phyloP scores from a whole-genome alignment of 495 filamentous ascomycete species.

The Cryomyces antarcticus region DNA sequence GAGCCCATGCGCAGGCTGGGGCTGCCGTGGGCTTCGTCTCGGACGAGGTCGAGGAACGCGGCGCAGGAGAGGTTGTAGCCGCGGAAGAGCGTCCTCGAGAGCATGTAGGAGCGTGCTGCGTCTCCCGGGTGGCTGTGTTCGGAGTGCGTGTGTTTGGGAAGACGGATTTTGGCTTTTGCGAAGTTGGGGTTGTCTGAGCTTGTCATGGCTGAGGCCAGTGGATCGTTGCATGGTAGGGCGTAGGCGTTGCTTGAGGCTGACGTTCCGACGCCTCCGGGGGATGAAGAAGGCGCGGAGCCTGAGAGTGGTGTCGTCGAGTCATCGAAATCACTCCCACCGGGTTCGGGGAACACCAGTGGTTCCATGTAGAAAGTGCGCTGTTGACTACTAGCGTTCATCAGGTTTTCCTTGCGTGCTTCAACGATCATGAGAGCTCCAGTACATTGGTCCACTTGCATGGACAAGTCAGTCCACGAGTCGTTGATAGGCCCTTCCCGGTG shows the following conservation, averaged over 20 bases:
- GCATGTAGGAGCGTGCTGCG: constrained; percentile 8
- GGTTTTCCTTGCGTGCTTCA: constrained; percentile 57
- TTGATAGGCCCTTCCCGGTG: constrained; percentile 59
- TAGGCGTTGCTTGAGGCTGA: not conserved
- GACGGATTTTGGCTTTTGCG: constrained; percentile 4
- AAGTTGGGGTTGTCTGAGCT: constrained; percentile 8
- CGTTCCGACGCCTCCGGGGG: too few relatives aligned
- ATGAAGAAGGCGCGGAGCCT: constrained; percentile 6
- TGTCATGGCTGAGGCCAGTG: constrained; percentile 1
- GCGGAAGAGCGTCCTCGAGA: constrained; percentile 10
- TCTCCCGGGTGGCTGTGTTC: not conserved
- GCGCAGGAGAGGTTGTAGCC: constrained; percentile 10
- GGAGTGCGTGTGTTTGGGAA: constrained; percentile 5
- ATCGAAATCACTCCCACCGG: too few relatives aligned
- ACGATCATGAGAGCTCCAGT: constrained; percentile 39
- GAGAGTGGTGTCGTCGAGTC: too few relatives aligned
- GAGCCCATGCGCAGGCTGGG: not conserved
- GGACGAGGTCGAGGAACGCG: constrained; percentile 14
- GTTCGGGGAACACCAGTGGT: constrained; percentile 24
- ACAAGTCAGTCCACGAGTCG: constrained; percentile 53
- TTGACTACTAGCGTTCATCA: constrained; percentile 33
- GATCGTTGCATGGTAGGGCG: constrained; percentile 3
- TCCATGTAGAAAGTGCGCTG: constrained; percentile 50
- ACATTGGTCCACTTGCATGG: constrained; percentile 39
- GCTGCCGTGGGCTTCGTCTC: constrained; percentile 2